Evolutionary conservation across 1,284 basidiomycete species (phyloP).

Genomic region (Papiliotrema fonsecae): DNA sequence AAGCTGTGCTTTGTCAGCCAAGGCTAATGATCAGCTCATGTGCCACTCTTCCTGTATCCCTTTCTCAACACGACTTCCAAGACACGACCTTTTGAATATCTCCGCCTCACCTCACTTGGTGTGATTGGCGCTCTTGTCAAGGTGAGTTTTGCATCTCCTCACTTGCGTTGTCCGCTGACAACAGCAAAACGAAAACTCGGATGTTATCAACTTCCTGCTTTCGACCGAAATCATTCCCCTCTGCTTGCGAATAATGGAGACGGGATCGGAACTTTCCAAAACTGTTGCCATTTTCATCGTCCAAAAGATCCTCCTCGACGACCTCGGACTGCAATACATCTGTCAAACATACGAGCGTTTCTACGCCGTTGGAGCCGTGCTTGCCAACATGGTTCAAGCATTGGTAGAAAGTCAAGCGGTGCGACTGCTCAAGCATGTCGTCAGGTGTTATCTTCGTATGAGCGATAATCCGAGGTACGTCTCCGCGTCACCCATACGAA

Average conservation of each 20-base stretch:
- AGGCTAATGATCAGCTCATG: slow-evolving; percentile 64
- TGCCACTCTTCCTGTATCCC: slow-evolving; percentile 97
- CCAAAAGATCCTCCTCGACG: slow-evolving; percentile 97
- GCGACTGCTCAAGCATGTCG: slow-evolving; percentile 93
- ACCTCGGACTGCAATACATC: slow-evolving; percentile 96
- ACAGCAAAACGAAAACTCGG: slow-evolving; percentile 97
- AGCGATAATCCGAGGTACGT: slow-evolving; percentile 90
- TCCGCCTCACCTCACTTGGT: slow-evolving; percentile 92
- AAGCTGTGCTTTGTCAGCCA: background rate
- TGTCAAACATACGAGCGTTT: slow-evolving; percentile 99
- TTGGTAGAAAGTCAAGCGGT: slow-evolving; percentile 97
- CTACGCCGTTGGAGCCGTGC: slow-evolving; percentile 96
- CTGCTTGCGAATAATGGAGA: slow-evolving; percentile 99
- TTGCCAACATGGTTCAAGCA: slow-evolving; percentile 98
- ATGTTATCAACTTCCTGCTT: slow-evolving; percentile 97
- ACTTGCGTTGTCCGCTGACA: slow-evolving; percentile 11
- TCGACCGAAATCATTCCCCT: slow-evolving; percentile 99
- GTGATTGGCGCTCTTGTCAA: slow-evolving; percentile 99
- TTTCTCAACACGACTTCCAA: slow-evolving; percentile 99
- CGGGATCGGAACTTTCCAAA: slow-evolving; percentile 97
- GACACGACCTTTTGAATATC: slow-evolving; percentile 97
- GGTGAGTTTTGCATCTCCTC: slow-evolving; percentile 31
- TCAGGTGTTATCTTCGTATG: slow-evolving; percentile 90
- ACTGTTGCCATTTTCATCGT: slow-evolving; percentile 99
- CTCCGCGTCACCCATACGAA: background rate